Base-by-base conservation (phyloP, 495 filamentous ascomycete species). In the Penicillium argentinense region DNA sequence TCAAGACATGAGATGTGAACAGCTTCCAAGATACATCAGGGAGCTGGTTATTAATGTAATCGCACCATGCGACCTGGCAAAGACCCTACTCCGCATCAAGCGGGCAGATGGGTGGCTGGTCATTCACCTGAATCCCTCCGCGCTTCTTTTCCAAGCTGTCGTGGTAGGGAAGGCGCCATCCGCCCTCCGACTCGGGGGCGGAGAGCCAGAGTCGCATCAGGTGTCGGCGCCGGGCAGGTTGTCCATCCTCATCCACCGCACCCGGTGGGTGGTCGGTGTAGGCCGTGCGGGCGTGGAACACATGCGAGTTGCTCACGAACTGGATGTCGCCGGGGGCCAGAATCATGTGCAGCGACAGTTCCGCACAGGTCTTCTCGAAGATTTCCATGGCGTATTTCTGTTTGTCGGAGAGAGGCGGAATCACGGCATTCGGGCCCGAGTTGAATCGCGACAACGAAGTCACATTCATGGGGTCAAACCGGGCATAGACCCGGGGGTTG, bases 121-220 rank as follows among this genome's bases (percentile, higher is more conserved):
- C 76, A 59, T 91, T 78, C 1, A 93, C 88, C 59, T 91, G 89
- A 23, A 92, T 82, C 0, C 88, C 88, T 2, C 89, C 87, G 11
- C 88, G 71, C 68, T 91, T 92, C 74, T 84, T 84, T 69, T 88
- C 79, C 12, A 76, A 58, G 24, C 77, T 79, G 68, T 91, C 89
- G 37, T 76, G 74, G 64, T 86, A 90, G 5, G 87, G 86, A 51
- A 89, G 63, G 28, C 77, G 82, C 89, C 88, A 93, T 1, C 89
- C 88, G 1, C 87, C 89, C 59, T 92, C 89, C 12, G 64, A 67
- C 63, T 90, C 86, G 0, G 87, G 88, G 1, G 80, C 83, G 5
- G 83, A 78, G 18, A 93, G 67, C 88, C 89, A 93, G 38, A 91
- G 63, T 23, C 89, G 69, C 77, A 93, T 84, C 28, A 93, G 63